A percentile compares a stretch with the other conserved stretches of the same genome.
Evolutionary conservation across 345 rosid genomes (phyloP).

Genomic region (Heritiera fomes): DNA sequence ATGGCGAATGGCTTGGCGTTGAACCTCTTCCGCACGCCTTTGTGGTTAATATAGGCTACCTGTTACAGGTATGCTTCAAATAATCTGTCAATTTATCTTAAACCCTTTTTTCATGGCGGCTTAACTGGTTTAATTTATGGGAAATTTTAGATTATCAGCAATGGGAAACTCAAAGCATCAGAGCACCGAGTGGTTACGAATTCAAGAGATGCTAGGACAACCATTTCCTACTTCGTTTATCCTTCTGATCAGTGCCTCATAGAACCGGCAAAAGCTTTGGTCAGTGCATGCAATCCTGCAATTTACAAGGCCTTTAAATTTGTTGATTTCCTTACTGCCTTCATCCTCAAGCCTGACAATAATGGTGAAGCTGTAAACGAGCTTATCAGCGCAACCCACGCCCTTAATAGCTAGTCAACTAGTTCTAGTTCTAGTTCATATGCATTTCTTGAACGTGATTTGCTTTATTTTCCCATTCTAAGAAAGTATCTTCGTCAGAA

Average conservation of each 20-base stretch:
- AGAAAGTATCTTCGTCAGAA: neutral
- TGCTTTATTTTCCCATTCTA: neutral
- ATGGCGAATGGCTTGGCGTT: conserved; percentile 39
- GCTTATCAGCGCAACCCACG: neutral
- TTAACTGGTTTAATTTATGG: neutral
- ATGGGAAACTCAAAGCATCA: conserved; percentile 24
- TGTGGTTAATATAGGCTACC: conserved; percentile 34
- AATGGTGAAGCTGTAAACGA: neutral
- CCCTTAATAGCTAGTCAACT: neutral
- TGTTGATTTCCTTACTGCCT: conserved; percentile 11
- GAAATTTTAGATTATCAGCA: conserved; percentile 10
- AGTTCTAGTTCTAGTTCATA: neutral
- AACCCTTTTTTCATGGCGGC: too few species aligned
- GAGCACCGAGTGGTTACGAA: conserved; percentile 37
- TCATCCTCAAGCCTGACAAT: neutral
- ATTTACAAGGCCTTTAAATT: conserved; percentile 13
- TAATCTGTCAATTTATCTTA: neutral
- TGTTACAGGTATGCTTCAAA: conserved; percentile 3
- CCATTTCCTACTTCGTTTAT: conserved; percentile 23
- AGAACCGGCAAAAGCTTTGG: conserved; percentile 29
- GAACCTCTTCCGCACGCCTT: conserved; percentile 38
- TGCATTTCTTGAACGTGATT: neutral
- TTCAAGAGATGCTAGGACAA: conserved; percentile 19
- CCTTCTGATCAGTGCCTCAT: conserved; percentile 3
- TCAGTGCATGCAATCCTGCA: conserved; percentile 13